Base-by-base conservation (phyloP, 2,329 filamentous ascomycete genomes). In the Amauroascus verrucosus region DNA sequence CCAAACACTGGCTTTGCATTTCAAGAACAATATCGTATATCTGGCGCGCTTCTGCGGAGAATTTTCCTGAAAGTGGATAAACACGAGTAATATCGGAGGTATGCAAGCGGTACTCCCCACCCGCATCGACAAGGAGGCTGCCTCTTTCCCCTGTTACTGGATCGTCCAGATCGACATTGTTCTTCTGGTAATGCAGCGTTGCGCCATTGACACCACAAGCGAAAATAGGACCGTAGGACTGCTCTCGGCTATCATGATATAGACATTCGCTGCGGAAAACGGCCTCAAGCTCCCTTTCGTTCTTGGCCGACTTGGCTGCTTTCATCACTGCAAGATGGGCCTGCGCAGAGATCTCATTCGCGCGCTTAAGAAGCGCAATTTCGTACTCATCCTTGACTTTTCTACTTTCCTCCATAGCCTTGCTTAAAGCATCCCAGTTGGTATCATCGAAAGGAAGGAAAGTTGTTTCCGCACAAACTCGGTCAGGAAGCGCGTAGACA, bases 11-110 rank as follows among this genome's bases (percentile, higher is more conserved):
- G 6, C 77, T 73, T 69, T 95, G 90, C 88, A 96, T 95, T 55
- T 78, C 74, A 60, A 85, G 75, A 2, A 95, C 90, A 24, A 93
- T 75, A 44, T 80, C 76, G 66, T 96, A 90, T 50, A 96, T 83
- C 8, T 80, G 78, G 46, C 78, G 77, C 0, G 84, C 83, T 65
- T 91, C 85, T 13, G 75, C 67, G 0, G 81, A 79, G 60, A 88
- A 95, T 0, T 72, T 72, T 5, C 86, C 86, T 13, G 77, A 79
- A 20, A 96, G 71, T 3, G 91, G 91, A 59, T 96, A 82, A 0
- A 90, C 93, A 35, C 91, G 81, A 0, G 93, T 97, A 26, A 97
- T 82, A 67, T 97, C 91, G 54, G 85, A 86, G 28, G 88, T 88
- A 67, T 98, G 97, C 61, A 85, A 84, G 47, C 82, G 72, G 70